Conservation (phyloP, 768 basidiomycete species). For the Mycena vulgaris region DNA sequence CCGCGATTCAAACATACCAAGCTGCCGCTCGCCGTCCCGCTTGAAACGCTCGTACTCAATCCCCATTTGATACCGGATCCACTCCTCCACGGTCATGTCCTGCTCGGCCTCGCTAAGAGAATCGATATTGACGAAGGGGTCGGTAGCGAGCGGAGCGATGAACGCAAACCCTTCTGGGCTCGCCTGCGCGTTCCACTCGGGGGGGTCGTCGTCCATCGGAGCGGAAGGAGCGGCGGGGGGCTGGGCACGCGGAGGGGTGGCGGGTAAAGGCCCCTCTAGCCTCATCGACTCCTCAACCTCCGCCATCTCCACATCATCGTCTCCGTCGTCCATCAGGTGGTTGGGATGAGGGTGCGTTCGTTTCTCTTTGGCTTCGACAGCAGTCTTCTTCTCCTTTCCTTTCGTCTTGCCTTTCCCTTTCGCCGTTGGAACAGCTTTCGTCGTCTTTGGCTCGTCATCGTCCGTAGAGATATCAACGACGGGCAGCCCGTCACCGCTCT, state of each 20-base stretch:
- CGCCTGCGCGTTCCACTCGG: conserved; percentile 11
- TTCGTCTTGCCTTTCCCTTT: conserved; percentile 27
- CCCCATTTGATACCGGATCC: conserved; percentile 84
- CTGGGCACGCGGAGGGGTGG: conserved; percentile 28
- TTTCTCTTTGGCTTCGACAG: conserved; percentile 21
- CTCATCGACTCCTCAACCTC: conserved; percentile 41
- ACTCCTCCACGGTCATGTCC: conserved; percentile 87
- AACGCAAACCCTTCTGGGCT: conserved; percentile 36
- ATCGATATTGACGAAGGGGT: conserved; percentile 60
- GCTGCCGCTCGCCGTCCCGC: conserved; percentile 66
- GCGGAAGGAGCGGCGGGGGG: conserved; percentile 30
- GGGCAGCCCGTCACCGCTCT: conserved; percentile 44
- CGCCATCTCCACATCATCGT: conserved; percentile 50
- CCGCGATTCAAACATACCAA: conserved; percentile 62
- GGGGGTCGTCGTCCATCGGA: conserved; percentile 24
- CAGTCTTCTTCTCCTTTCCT: conserved; percentile 29
- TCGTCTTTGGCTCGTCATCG: conserved; percentile 50
- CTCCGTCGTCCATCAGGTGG: conserved; percentile 19
- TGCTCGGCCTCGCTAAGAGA: conserved; percentile 76
- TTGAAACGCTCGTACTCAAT: conserved; percentile 74
- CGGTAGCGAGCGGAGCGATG: conserved; percentile 60
- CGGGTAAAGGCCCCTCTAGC: conserved; percentile 29
- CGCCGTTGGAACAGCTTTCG: conserved; percentile 35
- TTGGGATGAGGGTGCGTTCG: conserved; percentile 13
- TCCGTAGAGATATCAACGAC: conserved; percentile 62